These are phyloP conservation scores for Rosa hybrid DNA, from an alignment of 331 rosid genomes.

Conservation along the genomic window DNA sequence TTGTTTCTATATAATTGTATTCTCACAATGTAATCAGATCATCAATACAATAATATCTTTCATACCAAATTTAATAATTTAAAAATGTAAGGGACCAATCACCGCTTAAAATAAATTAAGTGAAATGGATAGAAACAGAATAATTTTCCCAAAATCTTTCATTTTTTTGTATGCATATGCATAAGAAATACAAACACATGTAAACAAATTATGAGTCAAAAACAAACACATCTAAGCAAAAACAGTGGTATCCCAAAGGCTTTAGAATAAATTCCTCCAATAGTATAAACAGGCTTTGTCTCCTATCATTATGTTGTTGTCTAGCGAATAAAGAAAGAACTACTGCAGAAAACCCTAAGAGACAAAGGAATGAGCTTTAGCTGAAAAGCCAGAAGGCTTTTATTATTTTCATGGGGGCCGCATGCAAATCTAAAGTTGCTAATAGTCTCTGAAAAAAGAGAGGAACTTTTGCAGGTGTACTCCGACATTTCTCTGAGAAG, in stretches of 20 bases:
- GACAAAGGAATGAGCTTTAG: slow-evolving; percentile 19
- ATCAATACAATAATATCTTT: too few relatives aligned
- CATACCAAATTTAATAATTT: too few relatives aligned
- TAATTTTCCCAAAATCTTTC: background rate
- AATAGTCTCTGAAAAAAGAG: slow-evolving; percentile 5
- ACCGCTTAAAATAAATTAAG: background rate
- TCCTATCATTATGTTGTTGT: too few relatives aligned
- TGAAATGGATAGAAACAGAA: background rate
- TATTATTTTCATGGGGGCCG: slow-evolving; percentile 13
- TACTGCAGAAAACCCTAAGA: background rate
- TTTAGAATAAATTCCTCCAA: too few relatives aligned
- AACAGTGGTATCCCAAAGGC: background rate
- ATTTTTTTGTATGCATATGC: background rate
- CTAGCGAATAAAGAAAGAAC: too few relatives aligned
- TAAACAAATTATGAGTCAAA: background rate
- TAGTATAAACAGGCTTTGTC: background rate
- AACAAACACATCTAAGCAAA: background rate
- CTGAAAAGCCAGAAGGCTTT: slow-evolving; percentile 29
- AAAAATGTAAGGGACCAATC: background rate
- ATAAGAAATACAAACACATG: background rate
- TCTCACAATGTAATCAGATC: too few relatives aligned
- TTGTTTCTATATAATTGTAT: too few relatives aligned
- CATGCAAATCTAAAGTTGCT: slow-evolving; percentile 31
- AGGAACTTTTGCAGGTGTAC: background rate
- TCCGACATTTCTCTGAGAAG: slow-evolving; percentile 9